Evolutionary conservation across 2,329 filamentous ascomycete genomes (phyloP).

Genomic region (Venturia pyrina): DNA sequence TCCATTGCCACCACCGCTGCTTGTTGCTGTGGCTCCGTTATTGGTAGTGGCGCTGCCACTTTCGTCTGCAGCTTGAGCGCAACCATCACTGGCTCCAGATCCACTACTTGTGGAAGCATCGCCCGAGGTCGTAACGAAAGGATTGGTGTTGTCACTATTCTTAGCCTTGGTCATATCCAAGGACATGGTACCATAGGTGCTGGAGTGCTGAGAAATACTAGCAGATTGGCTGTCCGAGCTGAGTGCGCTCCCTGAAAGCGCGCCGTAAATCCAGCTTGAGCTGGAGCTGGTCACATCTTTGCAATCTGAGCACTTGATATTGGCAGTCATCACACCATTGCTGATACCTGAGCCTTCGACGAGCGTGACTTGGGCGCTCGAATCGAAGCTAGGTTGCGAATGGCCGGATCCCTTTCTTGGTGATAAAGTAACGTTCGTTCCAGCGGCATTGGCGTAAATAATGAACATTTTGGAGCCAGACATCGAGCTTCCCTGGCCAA

Average conservation of each 20-base stretch:
- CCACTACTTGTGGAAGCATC: neutral
- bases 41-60: neutral
- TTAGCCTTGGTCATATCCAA: slow-evolving; percentile 40
- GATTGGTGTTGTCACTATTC: slow-evolving; percentile 33
- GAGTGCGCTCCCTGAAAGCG: slow-evolving; percentile 35
- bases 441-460: slow-evolving; percentile 42
- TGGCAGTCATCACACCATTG: slow-evolving; percentile 44
- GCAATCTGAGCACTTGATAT: slow-evolving; percentile 37
- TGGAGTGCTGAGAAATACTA: slow-evolving; percentile 36
- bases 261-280: slow-evolving; percentile 43
- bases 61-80: neutral
- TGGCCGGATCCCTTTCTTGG: slow-evolving; percentile 39
- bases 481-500: slow-evolving; percentile 48
- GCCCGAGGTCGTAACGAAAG: slow-evolving; percentile 22
- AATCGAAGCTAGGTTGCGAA: slow-evolving; percentile 32
- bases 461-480: slow-evolving; percentile 48
- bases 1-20: slow-evolving; percentile 4
- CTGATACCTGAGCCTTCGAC: slow-evolving; percentile 44
- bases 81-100: neutral
- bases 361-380: slow-evolving; percentile 34
- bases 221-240: slow-evolving; percentile 36
- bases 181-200: slow-evolving; percentile 29
- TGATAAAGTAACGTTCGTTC: slow-evolving; percentile 48
- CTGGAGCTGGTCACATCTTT: slow-evolving; percentile 37
- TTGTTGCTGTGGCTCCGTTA: neutral